Percentiles rank a stretch among this genome's conserved stretches.
Evolutionary conservation across 768 basidiomycete species (phyloP).

Genomic region (Amanita polypyramis): DNA sequence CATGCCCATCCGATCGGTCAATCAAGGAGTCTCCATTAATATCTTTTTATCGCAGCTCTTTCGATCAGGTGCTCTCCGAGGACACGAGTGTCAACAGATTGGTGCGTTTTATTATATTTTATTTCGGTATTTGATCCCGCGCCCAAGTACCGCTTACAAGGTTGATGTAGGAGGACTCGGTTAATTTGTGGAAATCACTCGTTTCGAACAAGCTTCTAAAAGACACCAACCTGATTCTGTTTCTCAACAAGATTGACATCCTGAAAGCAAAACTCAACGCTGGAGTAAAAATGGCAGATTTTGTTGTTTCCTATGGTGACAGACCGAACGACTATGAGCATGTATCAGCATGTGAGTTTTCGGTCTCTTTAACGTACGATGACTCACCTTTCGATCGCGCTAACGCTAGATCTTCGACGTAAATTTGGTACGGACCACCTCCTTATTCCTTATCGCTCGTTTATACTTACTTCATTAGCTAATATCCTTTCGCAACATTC

Average conservation of each 20-base stretch:
- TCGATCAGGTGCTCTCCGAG: conserved; percentile 62
- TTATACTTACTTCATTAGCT: conserved; percentile 15
- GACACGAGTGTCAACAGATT: conserved; percentile 54
- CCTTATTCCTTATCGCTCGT: background rate
- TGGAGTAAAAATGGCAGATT: conserved; percentile 54
- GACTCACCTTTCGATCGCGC: background rate
- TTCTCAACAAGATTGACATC: conserved; percentile 78
- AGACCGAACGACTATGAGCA: conserved; percentile 61
- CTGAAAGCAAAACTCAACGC: conserved; percentile 53
- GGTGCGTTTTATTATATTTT: conserved; percentile 25
- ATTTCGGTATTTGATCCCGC: background rate
- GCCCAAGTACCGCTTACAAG: background rate
- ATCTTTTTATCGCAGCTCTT: conserved; percentile 27
- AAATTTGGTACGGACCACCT: conserved; percentile 30
- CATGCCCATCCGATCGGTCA: conserved; percentile 12
- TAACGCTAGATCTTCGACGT: conserved; percentile 25
- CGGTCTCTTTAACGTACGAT: conserved; percentile 2
- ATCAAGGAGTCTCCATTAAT: background rate
- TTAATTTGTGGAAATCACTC: conserved; percentile 64
- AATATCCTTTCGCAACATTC: conserved; percentile 35
- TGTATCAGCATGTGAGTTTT: conserved; percentile 52
- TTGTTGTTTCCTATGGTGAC: conserved; percentile 62
- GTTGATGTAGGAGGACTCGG: conserved; percentile 54
- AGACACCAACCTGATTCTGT: conserved; percentile 64
- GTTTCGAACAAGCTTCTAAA: conserved; percentile 63